These are phyloP conservation scores for Syncephalastrum contaminatum DNA, from an alignment of 371 early-diverging fungal species.

Conservation along the genomic window DNA sequence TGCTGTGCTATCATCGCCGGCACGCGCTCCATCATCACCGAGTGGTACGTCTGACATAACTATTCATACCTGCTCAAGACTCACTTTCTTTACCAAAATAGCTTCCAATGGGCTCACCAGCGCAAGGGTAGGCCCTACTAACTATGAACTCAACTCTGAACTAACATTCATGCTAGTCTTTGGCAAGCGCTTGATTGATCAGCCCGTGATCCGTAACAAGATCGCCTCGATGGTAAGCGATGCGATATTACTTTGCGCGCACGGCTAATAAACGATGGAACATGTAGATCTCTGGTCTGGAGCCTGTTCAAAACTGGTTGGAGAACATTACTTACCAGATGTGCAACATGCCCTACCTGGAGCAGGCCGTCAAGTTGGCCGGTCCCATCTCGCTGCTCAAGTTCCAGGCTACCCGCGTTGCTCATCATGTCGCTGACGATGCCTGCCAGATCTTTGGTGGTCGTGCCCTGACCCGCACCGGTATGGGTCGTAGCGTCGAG, in stretches of 20 bases:
- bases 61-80: neutral
- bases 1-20: slow-evolving; percentile 76
- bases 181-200: slow-evolving; percentile 72
- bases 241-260: slow-evolving; percentile 9
- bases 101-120: slow-evolving; percentile 81
- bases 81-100: neutral
- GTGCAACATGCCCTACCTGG: slow-evolving; percentile 59
- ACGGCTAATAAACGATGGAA: slow-evolving; percentile 15
- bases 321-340: slow-evolving; percentile 68
- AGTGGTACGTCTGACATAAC: slow-evolving; percentile 20
- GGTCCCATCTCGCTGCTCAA: slow-evolving; percentile 71
- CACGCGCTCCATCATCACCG: slow-evolving; percentile 80
- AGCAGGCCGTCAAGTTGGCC: slow-evolving; percentile 61
- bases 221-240: slow-evolving; percentile 50
- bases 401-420: slow-evolving; percentile 56
- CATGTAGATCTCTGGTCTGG: slow-evolving; percentile 48
- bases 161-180: slow-evolving; percentile 47
- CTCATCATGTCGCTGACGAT: slow-evolving; percentile 58
- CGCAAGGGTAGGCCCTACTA: slow-evolving; percentile 50
- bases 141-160: no score
- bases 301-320: slow-evolving; percentile 60
- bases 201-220: slow-evolving; percentile 66
- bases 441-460: slow-evolving; percentile 75
- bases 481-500: slow-evolving; percentile 61
- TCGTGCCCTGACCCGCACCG: slow-evolving; percentile 63